phyloP scores from a whole-genome alignment of 2,329 filamentous ascomycete genomes.

The Colletotrichum horii region DNA sequence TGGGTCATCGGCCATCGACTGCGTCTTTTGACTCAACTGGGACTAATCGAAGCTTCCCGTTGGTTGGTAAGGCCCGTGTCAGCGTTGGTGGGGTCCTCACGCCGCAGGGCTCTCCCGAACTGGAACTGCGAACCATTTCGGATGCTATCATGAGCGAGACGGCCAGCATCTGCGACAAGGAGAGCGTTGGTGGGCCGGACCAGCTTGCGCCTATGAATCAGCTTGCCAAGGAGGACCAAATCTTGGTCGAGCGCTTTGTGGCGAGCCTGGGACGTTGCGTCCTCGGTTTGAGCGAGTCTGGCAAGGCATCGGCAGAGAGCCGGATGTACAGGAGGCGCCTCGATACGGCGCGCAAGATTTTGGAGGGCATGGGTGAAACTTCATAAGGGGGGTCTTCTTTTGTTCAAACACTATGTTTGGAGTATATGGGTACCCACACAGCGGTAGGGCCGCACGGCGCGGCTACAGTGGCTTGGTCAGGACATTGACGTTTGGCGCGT shows the following conservation, averaged over 20 bases:
- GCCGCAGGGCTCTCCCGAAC: conserved; percentile 52
- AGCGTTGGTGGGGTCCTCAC: conserved; percentile 52
- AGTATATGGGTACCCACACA: background rate
- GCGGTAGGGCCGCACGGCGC: background rate
- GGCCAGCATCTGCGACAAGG: conserved; percentile 43
- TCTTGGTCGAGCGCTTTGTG: conserved; percentile 64
- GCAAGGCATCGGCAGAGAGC: conserved; percentile 60
- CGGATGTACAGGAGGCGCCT: conserved; percentile 73
- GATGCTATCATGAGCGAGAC: conserved; percentile 55
- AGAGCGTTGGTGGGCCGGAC: conserved; percentile 31
- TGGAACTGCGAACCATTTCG: conserved; percentile 52
- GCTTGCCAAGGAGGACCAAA: conserved; percentile 61
- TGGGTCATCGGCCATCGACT: conserved; percentile 59
- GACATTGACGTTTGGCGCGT: conserved; percentile 5
- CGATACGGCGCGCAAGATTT: conserved; percentile 73
- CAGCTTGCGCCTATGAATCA: conserved; percentile 48
- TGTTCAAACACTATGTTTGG: background rate
- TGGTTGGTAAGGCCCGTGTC: conserved; percentile 57
- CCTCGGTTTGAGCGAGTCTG: conserved; percentile 59
- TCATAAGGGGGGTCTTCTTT: conserved; percentile 8
- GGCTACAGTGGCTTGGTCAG: background rate
- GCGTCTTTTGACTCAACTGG: conserved; percentile 63
- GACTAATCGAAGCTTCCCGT: conserved; percentile 66
- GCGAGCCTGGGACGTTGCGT: conserved; percentile 66
- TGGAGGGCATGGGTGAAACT: conserved; percentile 69